Evolutionary conservation across 1,284 basidiomycete genomes (phyloP).

Genomic region (Heimioporus retisporus): DNA sequence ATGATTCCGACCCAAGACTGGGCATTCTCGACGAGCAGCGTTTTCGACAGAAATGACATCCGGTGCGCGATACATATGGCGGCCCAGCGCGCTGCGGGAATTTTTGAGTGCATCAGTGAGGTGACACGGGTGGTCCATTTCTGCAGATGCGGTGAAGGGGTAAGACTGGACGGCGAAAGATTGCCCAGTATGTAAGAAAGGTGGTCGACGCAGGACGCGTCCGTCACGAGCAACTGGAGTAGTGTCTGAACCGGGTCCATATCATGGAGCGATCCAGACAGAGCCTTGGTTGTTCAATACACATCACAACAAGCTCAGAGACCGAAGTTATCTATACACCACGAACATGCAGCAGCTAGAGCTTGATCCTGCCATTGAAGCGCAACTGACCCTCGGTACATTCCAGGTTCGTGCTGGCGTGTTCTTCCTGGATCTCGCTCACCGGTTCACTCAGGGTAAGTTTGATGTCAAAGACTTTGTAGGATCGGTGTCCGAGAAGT

Average conservation of each 20-base stretch:
- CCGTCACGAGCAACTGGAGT: constrained; percentile 75
- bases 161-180: constrained; percentile 61
- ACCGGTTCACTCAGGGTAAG: constrained; percentile 72
- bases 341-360: constrained; percentile 38
- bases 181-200: constrained; percentile 66
- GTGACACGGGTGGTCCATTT: constrained; percentile 81
- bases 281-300: constrained; percentile 38
- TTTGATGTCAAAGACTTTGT: constrained; percentile 96
- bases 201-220: constrained; percentile 65
- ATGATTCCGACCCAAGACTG: constrained; percentile 75
- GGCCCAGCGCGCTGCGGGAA: constrained; percentile 77
- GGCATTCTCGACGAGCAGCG: constrained; percentile 73
- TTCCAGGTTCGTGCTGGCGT: constrained; percentile 63
- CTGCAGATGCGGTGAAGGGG: constrained; percentile 68
- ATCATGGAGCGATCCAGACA: constrained; percentile 25
- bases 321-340: constrained; percentile 1
- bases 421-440: constrained; percentile 4
- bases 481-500: constrained; percentile 84
- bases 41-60: constrained; percentile 65
- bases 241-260: constrained; percentile 69
- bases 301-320: constrained; percentile 40
- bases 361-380: constrained; percentile 67
- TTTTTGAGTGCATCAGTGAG: constrained; percentile 79
- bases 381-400: constrained; percentile 71
- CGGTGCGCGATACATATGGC: constrained; percentile 78